These are phyloP conservation scores for Lodderomyces metapsilosis DNA, from an alignment of 1,139 yeast genomes.

Conservation along the genomic window DNA sequence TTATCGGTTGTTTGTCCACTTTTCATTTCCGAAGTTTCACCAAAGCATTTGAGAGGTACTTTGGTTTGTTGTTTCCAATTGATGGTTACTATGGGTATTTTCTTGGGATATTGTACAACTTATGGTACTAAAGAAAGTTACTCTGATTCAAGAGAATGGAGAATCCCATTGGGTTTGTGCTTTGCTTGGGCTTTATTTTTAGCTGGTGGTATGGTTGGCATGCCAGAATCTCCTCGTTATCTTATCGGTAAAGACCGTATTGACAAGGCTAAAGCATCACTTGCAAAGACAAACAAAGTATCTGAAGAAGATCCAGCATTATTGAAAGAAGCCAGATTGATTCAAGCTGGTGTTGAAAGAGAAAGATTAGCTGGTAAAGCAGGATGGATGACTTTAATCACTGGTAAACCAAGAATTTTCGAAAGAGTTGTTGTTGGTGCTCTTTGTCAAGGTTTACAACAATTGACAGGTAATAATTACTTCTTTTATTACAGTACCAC, in stretches of 20 bases:
- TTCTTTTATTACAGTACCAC: slow-evolving; percentile 82
- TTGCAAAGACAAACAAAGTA: slow-evolving; percentile 65
- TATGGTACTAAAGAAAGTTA: slow-evolving; percentile 56
- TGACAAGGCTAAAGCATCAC: slow-evolving; percentile 47
- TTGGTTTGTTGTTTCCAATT: slow-evolving; percentile 69
- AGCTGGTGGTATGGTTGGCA: slow-evolving; percentile 50
- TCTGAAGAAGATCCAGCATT: slow-evolving; percentile 59
- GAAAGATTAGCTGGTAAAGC: slow-evolving; percentile 66
- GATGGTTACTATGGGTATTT: slow-evolving; percentile 66
- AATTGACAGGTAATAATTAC: slow-evolving; percentile 77
- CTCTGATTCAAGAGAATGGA: slow-evolving; percentile 55
- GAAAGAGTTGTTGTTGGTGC: slow-evolving; percentile 66
- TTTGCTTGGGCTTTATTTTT: slow-evolving; percentile 59
- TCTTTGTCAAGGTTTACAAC: slow-evolving; percentile 67
- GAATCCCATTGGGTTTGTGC: slow-evolving; percentile 61
- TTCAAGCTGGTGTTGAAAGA: slow-evolving; percentile 61
- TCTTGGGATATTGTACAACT: slow-evolving; percentile 65
- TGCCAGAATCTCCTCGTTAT: slow-evolving; percentile 68
- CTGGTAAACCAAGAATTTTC: slow-evolving; percentile 66
- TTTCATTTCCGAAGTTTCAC: slow-evolving; percentile 71
- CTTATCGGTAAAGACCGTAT: slow-evolving; percentile 36
- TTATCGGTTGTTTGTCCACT: slow-evolving; percentile 67
- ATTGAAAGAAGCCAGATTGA: slow-evolving; percentile 55
- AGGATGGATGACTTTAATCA: slow-evolving; percentile 61
- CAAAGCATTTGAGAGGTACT: slow-evolving; percentile 68